These are phyloP conservation scores for Geosmithia putterillii DNA, from an alignment of 2,329 filamentous ascomycete genomes.

Conservation along the genomic window DNA sequence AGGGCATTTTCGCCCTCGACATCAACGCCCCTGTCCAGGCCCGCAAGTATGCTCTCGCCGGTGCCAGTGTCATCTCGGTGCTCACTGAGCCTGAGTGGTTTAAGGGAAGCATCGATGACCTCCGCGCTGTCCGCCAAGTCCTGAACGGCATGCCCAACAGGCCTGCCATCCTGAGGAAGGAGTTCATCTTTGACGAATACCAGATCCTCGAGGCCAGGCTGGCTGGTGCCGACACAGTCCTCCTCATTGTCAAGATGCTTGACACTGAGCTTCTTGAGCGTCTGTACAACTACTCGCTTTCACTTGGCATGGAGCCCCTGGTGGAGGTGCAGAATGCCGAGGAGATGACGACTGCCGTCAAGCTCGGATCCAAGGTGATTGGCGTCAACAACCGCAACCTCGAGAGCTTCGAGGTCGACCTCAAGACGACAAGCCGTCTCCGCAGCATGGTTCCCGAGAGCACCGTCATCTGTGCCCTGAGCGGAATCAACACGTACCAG, in stretches of 20 bases:
- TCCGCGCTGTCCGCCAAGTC: constrained; percentile 75
- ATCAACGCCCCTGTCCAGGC: constrained; percentile 86
- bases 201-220: constrained; percentile 91
- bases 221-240: constrained; percentile 84
- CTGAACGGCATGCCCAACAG: constrained; percentile 86
- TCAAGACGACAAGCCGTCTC: constrained; percentile 79
- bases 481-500: constrained; percentile 79
- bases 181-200: constrained; percentile 97
- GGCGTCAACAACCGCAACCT: constrained; percentile 97
- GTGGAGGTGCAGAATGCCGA: constrained; percentile 93
- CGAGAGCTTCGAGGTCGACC: constrained; percentile 91
- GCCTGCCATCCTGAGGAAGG: constrained; percentile 84
- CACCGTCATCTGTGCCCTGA: constrained; percentile 85
- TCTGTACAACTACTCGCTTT: constrained; percentile 80
- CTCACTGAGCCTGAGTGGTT: constrained; percentile 98
- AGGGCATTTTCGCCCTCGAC: constrained; percentile 81
- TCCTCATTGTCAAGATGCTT: constrained; percentile 98
- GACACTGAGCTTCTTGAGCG: constrained; percentile 59
- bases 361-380: constrained; percentile 80
- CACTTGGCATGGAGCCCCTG: constrained; percentile 90
- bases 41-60: constrained; percentile 80
- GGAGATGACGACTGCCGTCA: constrained; percentile 81
- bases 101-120: constrained; percentile 91
- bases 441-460: constrained; percentile 76
- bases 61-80: constrained; percentile 96